These are phyloP conservation scores for Cyberlindnera americana DNA, from an alignment of 805 yeast genomes.

Conservation along the genomic window DNA sequence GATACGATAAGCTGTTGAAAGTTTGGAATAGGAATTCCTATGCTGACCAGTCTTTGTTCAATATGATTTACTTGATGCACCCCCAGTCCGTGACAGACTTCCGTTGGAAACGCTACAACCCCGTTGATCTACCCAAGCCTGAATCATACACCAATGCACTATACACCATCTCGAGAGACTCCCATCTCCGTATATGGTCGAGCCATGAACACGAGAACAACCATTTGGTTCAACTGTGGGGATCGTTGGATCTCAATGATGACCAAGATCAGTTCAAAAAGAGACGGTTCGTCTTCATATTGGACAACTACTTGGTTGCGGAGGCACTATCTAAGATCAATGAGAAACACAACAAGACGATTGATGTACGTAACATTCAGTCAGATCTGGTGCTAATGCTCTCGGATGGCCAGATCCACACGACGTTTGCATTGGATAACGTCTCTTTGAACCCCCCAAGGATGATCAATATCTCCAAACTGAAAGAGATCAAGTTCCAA, in stretches of 20 bases:
- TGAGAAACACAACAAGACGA: conserved; percentile 8
- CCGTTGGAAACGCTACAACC: conserved; percentile 50
- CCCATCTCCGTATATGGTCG: conserved; percentile 64
- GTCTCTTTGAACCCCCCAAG: conserved; percentile 54
- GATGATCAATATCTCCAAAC: conserved; percentile 38
- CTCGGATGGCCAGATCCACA: conserved; percentile 38
- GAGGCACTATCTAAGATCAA: conserved; percentile 9
- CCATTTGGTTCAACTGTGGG: conserved; percentile 55
- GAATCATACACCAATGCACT: conserved; percentile 46
- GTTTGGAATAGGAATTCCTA: conserved; percentile 75
- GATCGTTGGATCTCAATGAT: conserved; percentile 35
- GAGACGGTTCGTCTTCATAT: conserved; percentile 33
- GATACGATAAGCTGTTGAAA: conserved; percentile 64
- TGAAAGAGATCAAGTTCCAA: conserved; percentile 29
- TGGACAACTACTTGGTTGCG: conserved; percentile 30
- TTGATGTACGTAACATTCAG: conserved; percentile 19
- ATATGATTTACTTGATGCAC: conserved; percentile 65
- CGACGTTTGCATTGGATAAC: conserved; percentile 46
- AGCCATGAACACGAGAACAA: conserved; percentile 59
- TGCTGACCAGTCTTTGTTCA: conserved; percentile 62
- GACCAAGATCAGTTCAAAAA: conserved; percentile 12
- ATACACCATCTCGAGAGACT: conserved; percentile 62
- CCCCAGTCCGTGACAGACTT: conserved; percentile 51
- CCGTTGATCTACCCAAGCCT: conserved; percentile 21
- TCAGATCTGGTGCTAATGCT: conserved; percentile 42